Conservation (phyloP, 192 early-diverging fungal genomes). For the Backusella sp. region DNA sequence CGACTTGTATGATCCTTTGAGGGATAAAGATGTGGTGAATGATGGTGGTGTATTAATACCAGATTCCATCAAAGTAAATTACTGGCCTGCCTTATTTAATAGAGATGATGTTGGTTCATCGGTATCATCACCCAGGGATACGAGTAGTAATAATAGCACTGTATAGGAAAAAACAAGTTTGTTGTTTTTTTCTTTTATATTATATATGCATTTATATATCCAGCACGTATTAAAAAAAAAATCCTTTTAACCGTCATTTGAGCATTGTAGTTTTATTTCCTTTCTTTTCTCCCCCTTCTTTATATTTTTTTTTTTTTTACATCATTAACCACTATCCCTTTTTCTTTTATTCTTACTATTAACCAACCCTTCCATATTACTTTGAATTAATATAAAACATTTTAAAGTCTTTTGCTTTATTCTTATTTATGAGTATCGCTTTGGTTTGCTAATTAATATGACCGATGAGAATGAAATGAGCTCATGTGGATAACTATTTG, state of each 20-base stretch:
- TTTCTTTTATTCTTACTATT: neutral
- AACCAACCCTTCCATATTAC: neutral
- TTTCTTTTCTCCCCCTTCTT: neutral
- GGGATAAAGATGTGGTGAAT: constrained; percentile 39
- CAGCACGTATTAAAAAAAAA: neutral
- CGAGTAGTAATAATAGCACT: neutral
- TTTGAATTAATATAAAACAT: neutral
- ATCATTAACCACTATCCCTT: neutral
- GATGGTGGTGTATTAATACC: constrained; percentile 68
- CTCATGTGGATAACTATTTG: neutral
- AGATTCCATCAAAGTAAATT: constrained; percentile 59
- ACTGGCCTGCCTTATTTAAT: constrained; percentile 72
- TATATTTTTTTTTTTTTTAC: neutral
- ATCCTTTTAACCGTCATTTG: neutral
- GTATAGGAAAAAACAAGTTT: neutral
- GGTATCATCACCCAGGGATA: neutral
- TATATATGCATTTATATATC: neutral
- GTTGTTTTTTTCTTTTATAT: neutral
- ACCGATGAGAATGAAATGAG: neutral
- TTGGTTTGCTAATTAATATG: neutral
- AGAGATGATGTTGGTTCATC: constrained; percentile 45
- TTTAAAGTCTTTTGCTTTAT: neutral
- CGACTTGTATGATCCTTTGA: constrained; percentile 51
- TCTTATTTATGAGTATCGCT: neutral
- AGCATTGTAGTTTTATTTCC: constrained; percentile 1